phyloP scores from a whole-genome alignment of 2,329 filamentous ascomycete species.

The Phialophora macrospora region DNA sequence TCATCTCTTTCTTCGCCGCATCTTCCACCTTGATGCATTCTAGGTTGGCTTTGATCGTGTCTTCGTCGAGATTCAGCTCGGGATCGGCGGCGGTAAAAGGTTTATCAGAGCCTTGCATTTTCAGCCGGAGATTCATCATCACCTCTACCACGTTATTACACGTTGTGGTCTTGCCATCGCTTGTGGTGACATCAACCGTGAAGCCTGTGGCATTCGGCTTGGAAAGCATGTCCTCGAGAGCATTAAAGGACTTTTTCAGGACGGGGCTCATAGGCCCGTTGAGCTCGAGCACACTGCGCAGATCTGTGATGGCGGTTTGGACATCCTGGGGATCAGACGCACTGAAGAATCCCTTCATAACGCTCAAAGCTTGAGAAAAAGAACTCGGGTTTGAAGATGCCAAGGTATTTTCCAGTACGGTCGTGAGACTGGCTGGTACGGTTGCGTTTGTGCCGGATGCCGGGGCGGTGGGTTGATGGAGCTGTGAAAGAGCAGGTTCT shows the following conservation, averaged over 20 bases:
- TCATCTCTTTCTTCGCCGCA: constrained; percentile 33
- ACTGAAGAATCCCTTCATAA: constrained; percentile 37
- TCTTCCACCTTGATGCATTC: constrained; percentile 36
- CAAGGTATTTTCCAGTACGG: constrained; percentile 29
- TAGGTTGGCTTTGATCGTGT: constrained; percentile 32
- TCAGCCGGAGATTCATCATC: constrained; percentile 31
- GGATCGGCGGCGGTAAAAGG: constrained; percentile 18
- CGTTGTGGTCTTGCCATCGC: constrained; percentile 26
- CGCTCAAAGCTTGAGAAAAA: constrained; percentile 34
- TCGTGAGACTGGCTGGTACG: constrained; percentile 22
- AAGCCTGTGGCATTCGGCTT: constrained; percentile 28
- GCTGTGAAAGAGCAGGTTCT: constrained; percentile 29
- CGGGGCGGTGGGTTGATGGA: constrained; percentile 15
- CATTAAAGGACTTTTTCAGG: constrained; percentile 34
- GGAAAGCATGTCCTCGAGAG: constrained; percentile 35
- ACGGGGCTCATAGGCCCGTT: constrained; percentile 35
- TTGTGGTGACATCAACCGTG: constrained; percentile 24
- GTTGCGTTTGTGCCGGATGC: neutral
- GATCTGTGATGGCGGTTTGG: constrained; percentile 36
- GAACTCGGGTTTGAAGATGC: constrained; percentile 28
- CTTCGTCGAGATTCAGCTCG: constrained; percentile 29
- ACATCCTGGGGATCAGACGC: constrained; percentile 36
- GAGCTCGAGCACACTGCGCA: constrained; percentile 34
- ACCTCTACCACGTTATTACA: constrained; percentile 34
- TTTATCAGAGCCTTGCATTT: constrained; percentile 22